These are phyloP conservation scores for Shiraia sp. DNA, from an alignment of 2,329 filamentous ascomycete genomes.

Conservation along the genomic window DNA sequence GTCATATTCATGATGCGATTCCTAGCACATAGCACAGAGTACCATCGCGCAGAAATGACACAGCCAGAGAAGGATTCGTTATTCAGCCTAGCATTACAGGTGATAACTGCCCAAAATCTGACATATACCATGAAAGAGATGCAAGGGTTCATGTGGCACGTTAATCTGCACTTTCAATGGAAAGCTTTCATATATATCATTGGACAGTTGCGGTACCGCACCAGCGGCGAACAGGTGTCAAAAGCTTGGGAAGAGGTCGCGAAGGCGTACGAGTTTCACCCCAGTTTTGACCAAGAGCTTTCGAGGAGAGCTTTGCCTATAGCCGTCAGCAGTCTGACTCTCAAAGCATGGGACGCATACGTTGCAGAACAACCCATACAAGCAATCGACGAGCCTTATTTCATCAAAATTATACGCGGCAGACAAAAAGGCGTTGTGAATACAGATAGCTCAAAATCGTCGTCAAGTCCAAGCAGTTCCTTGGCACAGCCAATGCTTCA, in stretches of 20 bases:
- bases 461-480: not conserved
- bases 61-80: constrained; percentile 45
- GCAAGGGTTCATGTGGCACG: constrained; percentile 52
- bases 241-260: constrained; percentile 53
- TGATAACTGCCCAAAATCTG: constrained; percentile 48
- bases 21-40: constrained; percentile 51
- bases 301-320: constrained; percentile 47
- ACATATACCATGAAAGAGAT: constrained; percentile 45
- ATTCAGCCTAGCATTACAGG: constrained; percentile 47
- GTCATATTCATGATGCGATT: constrained; percentile 50
- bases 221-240: constrained; percentile 27
- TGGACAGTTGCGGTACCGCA: constrained; percentile 31
- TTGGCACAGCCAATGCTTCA: not conserved
- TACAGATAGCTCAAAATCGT: not conserved
- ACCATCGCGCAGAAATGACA: constrained; percentile 36
- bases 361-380: constrained; percentile 10
- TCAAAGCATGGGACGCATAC: constrained; percentile 51
- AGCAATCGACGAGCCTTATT: constrained; percentile 20
- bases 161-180: constrained; percentile 56
- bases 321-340: constrained; percentile 48
- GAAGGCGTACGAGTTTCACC: constrained; percentile 49
- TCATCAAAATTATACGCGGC: constrained; percentile 24
- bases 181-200: constrained; percentile 58
- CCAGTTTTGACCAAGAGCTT: constrained; percentile 42
- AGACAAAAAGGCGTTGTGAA: constrained; percentile 6